Conservation (phyloP, 257 asterid genomes). For the Salvia hispanica region DNA sequence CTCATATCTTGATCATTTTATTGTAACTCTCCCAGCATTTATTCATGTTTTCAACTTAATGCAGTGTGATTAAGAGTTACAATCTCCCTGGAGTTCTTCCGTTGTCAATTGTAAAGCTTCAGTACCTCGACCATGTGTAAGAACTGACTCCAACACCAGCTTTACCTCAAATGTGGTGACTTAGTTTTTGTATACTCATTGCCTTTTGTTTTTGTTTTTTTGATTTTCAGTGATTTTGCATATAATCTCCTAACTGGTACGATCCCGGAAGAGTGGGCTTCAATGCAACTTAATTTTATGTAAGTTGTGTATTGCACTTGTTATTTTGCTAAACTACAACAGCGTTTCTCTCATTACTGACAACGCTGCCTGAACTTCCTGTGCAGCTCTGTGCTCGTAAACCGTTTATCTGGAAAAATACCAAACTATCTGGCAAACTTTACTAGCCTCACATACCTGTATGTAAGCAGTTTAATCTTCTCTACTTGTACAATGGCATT, state of each 20-base stretch:
- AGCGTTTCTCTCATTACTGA: slow-evolving; percentile 22
- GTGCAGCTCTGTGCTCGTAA: slow-evolving; percentile 85
- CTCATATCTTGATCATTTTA: slow-evolving; percentile 17
- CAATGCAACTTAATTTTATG: slow-evolving; percentile 56
- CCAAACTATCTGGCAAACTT: slow-evolving; percentile 72
- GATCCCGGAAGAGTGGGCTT: slow-evolving; percentile 86
- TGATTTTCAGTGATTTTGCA: slow-evolving; percentile 72
- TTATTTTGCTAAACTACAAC: slow-evolving; percentile 11
- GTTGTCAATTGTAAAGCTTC: slow-evolving; percentile 54
- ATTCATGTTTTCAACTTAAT: slow-evolving; percentile 25
- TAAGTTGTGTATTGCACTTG: slow-evolving; percentile 34
- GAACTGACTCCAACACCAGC: slow-evolving; percentile 27
- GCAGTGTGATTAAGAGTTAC: slow-evolving; percentile 75
- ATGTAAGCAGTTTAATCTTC: slow-evolving; percentile 40
- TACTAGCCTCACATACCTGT: slow-evolving; percentile 81
- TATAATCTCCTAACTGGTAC: slow-evolving; percentile 77
- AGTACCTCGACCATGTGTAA: slow-evolving; percentile 67
- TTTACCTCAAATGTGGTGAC: slow-evolving; percentile 18
- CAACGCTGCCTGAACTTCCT: slow-evolving; percentile 30
- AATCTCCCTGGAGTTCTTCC: slow-evolving; percentile 87
- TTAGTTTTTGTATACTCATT: slow-evolving; percentile 12
- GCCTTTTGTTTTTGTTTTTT: background rate
- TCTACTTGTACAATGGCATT: slow-evolving; percentile 18
- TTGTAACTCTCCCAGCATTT: background rate
- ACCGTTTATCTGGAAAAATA: slow-evolving; percentile 82